Evolutionary conservation across 2,329 filamentous ascomycete genomes (phyloP).

Genomic region (Cladosporium sp.): DNA sequence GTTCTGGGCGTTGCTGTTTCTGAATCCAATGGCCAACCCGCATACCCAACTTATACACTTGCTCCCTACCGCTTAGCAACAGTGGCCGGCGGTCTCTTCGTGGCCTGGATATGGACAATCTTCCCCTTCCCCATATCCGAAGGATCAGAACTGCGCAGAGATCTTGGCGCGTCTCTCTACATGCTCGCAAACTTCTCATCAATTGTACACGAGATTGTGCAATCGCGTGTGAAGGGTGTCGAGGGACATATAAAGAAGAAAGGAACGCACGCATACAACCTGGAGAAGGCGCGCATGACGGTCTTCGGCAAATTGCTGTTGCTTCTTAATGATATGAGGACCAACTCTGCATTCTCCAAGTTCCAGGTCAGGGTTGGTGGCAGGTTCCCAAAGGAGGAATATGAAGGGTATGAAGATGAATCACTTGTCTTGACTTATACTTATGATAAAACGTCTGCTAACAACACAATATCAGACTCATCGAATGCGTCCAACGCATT

Average conservation of each 20-base stretch:
- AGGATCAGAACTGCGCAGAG: constrained; percentile 63
- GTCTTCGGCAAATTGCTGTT: constrained; percentile 66
- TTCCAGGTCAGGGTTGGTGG: constrained; percentile 70
- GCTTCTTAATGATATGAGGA: constrained; percentile 59
- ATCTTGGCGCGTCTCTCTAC: constrained; percentile 65
- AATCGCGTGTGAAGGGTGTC: constrained; percentile 54
- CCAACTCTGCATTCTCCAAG: constrained; percentile 61
- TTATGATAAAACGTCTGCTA: neutral
- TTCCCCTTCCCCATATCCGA: constrained; percentile 71
- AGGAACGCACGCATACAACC: constrained; percentile 48
- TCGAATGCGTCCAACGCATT: constrained; percentile 56
- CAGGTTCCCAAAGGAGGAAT: constrained; percentile 62
- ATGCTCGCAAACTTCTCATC: constrained; percentile 71
- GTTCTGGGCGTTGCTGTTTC: constrained; percentile 58
- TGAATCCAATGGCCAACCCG: constrained; percentile 60
- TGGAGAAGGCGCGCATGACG: constrained; percentile 54
- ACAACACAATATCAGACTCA: constrained; percentile 43
- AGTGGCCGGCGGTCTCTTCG: constrained; percentile 61
- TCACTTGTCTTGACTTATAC: neutral
- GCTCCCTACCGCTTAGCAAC: constrained; percentile 68
- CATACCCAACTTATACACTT: constrained; percentile 64
- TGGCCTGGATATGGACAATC: constrained; percentile 73
- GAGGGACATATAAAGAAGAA: constrained; percentile 51
- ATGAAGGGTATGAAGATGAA: constrained; percentile 45
- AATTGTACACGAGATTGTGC: constrained; percentile 64